phyloP scores from a whole-genome alignment of 805 yeast genomes.

The Ogataea pini region DNA sequence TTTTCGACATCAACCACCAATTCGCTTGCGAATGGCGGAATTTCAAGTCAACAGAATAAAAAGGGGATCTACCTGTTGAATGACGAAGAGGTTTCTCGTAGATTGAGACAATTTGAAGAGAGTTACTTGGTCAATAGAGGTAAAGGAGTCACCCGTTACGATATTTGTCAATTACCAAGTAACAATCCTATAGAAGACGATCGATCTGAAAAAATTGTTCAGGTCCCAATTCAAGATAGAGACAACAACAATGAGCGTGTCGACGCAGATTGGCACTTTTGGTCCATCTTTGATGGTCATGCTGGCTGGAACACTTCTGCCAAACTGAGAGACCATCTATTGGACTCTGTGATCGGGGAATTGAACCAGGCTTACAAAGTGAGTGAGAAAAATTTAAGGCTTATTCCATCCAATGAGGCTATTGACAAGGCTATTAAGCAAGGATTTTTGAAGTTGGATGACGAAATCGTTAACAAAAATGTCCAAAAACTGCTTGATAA shows the following conservation, averaged over 20 bases:
- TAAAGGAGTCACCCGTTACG: slow-evolving; percentile 86
- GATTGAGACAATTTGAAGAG: slow-evolving; percentile 74
- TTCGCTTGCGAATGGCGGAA: slow-evolving; percentile 44
- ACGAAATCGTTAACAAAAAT: slow-evolving; percentile 78
- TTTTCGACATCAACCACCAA: slow-evolving; percentile 42
- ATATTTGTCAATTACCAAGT: slow-evolving; percentile 84
- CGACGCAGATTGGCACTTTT: slow-evolving; percentile 83
- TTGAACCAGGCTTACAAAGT: slow-evolving; percentile 65
- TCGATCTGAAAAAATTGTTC: slow-evolving; percentile 77
- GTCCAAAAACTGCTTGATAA: slow-evolving; percentile 67
- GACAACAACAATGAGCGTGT: slow-evolving; percentile 48
- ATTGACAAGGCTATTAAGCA: slow-evolving; percentile 78
- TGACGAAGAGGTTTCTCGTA: slow-evolving; percentile 70
- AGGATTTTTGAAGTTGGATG: slow-evolving; percentile 82
- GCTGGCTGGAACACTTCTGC: slow-evolving; percentile 94
- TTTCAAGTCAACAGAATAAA: slow-evolving; percentile 42
- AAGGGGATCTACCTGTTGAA: slow-evolving; percentile 57
- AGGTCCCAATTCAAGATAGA: slow-evolving; percentile 66
- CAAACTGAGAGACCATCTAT: slow-evolving; percentile 77
- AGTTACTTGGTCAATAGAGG: slow-evolving; percentile 79
- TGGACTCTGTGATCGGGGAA: slow-evolving; percentile 75
- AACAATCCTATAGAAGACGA: slow-evolving; percentile 96
- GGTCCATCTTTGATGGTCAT: slow-evolving; percentile 96
- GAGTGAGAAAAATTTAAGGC: slow-evolving; percentile 51
- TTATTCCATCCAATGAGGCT: slow-evolving; percentile 64